Conservation (phyloP, 2,329 filamentous ascomycete genomes). For the Fusarium sp. region DNA sequence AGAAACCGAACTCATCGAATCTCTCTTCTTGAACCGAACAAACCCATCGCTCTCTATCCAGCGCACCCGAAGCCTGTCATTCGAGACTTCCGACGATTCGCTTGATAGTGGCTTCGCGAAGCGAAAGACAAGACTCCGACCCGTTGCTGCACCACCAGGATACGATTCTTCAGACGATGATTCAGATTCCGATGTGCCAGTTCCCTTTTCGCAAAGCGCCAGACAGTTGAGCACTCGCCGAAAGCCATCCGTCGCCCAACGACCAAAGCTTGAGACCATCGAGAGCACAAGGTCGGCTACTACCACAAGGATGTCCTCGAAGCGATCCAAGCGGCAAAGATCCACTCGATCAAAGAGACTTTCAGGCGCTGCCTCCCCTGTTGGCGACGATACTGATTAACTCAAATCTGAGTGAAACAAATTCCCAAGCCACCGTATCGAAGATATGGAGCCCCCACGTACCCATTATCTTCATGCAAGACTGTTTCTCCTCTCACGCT, state of each 20-base stretch:
- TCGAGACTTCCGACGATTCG: slow-evolving; percentile 52
- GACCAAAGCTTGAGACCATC: slow-evolving; percentile 61
- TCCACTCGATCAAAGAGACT: slow-evolving; percentile 48
- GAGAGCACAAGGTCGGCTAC: slow-evolving; percentile 53
- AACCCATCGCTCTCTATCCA: slow-evolving; percentile 49
- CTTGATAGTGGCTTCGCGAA: slow-evolving; percentile 47
- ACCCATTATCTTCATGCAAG: slow-evolving; percentile 16
- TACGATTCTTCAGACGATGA: slow-evolving; percentile 52
- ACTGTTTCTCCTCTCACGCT: slow-evolving; percentile 17
- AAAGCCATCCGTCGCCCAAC: slow-evolving; percentile 49
- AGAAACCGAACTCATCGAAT: slow-evolving; percentile 59
- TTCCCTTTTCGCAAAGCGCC: slow-evolving; percentile 42
- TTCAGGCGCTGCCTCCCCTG: slow-evolving; percentile 51
- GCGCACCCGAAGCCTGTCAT: slow-evolving; percentile 53
- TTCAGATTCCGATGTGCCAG: slow-evolving; percentile 44
- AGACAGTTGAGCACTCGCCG: slow-evolving; percentile 42
- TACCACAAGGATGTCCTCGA: slow-evolving; percentile 46
- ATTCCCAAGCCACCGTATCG: slow-evolving; percentile 15
- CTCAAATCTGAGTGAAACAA: slow-evolving; percentile 21
- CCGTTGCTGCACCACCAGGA: slow-evolving; percentile 47
- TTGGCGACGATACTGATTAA: slow-evolving; percentile 53
- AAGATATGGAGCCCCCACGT: slow-evolving; percentile 21
- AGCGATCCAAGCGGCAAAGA: slow-evolving; percentile 46
- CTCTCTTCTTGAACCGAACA: slow-evolving; percentile 51
- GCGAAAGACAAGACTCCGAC: slow-evolving; percentile 44